A percentile compares a stretch with the other conserved stretches of the same genome.
phyloP scores from a whole-genome alignment of 1,284 basidiomycete species.

The Puccinia polysora region DNA sequence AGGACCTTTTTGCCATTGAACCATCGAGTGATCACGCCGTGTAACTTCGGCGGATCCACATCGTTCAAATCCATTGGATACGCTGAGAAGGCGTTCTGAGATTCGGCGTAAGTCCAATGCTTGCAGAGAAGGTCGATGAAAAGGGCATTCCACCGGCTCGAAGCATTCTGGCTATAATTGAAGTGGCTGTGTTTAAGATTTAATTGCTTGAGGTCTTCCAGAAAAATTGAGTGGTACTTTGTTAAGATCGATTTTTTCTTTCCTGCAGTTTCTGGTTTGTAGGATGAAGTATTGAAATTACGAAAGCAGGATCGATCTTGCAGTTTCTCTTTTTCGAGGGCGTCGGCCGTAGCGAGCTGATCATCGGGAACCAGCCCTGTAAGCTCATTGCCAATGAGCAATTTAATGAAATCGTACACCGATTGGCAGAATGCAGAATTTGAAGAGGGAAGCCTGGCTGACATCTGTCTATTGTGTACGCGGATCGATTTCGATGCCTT shows the following conservation, averaged over 20 bases:
- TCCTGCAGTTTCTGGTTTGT: not conserved
- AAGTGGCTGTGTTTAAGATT: not conserved
- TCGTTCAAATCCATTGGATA: not conserved
- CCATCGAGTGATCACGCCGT: not conserved
- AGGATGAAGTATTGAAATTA: not conserved
- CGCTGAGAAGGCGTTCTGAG: constrained; percentile 1
- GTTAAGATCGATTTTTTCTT: not conserved
- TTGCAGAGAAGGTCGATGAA: constrained; percentile 9
- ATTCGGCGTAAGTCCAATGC: constrained; percentile 3
- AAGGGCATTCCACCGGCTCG: not conserved
- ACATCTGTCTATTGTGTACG: not conserved
- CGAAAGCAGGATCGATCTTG: not conserved
- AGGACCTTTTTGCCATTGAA: not conserved
- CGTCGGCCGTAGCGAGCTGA: not conserved
- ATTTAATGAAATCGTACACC: not conserved
- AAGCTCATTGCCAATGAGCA: not conserved
- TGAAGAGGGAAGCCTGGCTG: not conserved
- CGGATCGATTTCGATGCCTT: constrained; percentile 1
- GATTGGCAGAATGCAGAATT: constrained; percentile 14
- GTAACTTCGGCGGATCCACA: not conserved
- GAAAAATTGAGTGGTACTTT: not conserved
- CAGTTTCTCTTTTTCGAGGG: not conserved
- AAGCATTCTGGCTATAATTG: not conserved
- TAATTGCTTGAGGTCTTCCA: not conserved
- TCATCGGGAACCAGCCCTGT: not conserved